These are phyloP conservation scores for Fusarium begoniae DNA, from an alignment of 2,329 filamentous ascomycete genomes.

Conservation along the genomic window DNA sequence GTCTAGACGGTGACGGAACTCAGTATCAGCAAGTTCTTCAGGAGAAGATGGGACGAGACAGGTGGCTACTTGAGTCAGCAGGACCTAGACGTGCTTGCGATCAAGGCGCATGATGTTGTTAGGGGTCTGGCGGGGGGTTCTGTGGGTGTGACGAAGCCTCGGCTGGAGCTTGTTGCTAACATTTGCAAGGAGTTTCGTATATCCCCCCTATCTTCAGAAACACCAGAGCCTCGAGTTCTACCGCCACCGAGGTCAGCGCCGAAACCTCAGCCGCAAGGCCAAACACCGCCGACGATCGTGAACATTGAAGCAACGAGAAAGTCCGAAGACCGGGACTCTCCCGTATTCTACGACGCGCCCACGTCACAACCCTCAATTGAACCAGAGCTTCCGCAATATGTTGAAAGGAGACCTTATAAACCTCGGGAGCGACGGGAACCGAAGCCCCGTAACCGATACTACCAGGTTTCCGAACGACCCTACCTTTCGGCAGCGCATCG, in stretches of 20 bases:
- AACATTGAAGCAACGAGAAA: background rate
- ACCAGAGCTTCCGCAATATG: background rate
- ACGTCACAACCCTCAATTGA: background rate
- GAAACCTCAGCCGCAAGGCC: background rate
- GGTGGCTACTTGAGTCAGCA: slow-evolving; percentile 22
- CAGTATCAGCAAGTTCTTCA: slow-evolving; percentile 36
- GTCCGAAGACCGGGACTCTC: background rate
- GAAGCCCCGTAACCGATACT: slow-evolving; percentile 20
- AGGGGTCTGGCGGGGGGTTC: slow-evolving; percentile 26
- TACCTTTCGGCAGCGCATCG: slow-evolving; percentile 43
- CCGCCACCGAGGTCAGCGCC: background rate
- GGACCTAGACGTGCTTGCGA: slow-evolving; percentile 32
- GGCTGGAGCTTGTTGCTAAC: slow-evolving; percentile 1
- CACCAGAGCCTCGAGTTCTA: background rate
- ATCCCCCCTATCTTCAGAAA: background rate
- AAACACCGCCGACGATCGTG: background rate
- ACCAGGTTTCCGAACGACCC: slow-evolving; percentile 32
- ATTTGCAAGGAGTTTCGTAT: slow-evolving; percentile 1
- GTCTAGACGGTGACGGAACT: slow-evolving; percentile 38
- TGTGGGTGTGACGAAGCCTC: slow-evolving; percentile 23
- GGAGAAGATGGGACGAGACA: slow-evolving; percentile 36
- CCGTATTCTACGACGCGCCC: background rate
- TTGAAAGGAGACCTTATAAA: slow-evolving; percentile 15
- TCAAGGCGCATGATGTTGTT: slow-evolving; percentile 32
- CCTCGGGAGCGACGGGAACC: slow-evolving; percentile 21